A percentile compares a stretch with the other conserved stretches of the same genome.
phyloP scores from a whole-genome alignment of 306 rosid genomes.

The Pyrus bretschneideri region DNA sequence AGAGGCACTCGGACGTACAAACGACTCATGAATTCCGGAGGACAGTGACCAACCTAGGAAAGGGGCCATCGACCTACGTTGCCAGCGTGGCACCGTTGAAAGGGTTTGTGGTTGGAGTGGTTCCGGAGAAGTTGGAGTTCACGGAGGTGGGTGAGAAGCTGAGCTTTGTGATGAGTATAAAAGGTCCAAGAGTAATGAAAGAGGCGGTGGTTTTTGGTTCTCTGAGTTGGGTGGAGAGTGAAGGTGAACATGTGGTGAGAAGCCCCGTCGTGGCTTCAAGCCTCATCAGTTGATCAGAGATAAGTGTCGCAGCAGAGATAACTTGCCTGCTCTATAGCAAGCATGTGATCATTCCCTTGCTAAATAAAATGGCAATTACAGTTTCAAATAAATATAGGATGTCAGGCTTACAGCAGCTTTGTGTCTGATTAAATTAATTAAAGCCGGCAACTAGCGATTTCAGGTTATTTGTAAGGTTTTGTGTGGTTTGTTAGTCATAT shows the following conservation, averaged over 20 bases:
- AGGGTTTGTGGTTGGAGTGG: conserved; percentile 31
- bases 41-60: conserved; percentile 50
- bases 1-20: neutral
- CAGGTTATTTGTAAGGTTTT: neutral
- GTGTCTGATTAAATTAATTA: neutral
- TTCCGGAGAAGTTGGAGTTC: conserved; percentile 40
- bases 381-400: neutral
- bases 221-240: conserved; percentile 43
- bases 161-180: conserved; percentile 39
- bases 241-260: conserved; percentile 27
- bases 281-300: conserved; percentile 6
- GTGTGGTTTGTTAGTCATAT: neutral
- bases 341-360: neutral
- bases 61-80: conserved; percentile 28
- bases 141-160: conserved; percentile 28
- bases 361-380: neutral
- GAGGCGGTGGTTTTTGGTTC: conserved; percentile 32
- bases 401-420: neutral
- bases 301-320: neutral
- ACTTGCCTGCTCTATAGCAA: neutral
- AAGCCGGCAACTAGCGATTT: neutral
- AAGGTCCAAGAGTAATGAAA: conserved; percentile 15
- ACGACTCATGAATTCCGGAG: conserved; percentile 30
- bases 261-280: conserved; percentile 60
- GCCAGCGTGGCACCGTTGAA: conserved; percentile 34